These are phyloP conservation scores for Candida coquimbonensis DNA, from an alignment of 805 yeast species.

Conservation along the genomic window DNA sequence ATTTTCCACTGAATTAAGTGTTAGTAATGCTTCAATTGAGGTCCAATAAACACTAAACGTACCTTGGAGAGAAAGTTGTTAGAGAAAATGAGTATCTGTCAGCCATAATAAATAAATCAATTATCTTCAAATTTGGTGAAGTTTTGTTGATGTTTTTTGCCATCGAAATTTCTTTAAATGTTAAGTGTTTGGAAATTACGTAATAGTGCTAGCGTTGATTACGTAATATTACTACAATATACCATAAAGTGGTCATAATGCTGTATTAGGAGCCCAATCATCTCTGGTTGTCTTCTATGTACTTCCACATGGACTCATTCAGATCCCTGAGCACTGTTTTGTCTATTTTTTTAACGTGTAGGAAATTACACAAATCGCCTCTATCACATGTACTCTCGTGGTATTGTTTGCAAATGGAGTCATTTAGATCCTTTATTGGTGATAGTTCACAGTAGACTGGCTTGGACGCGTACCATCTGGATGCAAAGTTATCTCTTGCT, in stretches of 20 bases:
- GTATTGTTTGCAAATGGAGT: slow-evolving; percentile 70
- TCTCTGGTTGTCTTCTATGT: neutral
- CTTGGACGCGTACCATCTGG: slow-evolving; percentile 72
- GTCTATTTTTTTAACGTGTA: slow-evolving; percentile 65
- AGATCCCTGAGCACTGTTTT: slow-evolving; percentile 35
- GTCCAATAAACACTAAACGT: slow-evolving; percentile 5
- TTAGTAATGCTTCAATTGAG: slow-evolving; percentile 7
- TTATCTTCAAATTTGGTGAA: neutral
- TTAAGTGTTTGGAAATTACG: neutral
- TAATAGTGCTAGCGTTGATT: neutral
- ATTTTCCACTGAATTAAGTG: slow-evolving; percentile 63
- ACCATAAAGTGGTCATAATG: too few relatives aligned
- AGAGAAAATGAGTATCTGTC: slow-evolving; percentile 96
- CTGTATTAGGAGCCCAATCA: too few relatives aligned
- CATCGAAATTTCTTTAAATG: slow-evolving; percentile 4
- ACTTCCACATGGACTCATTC: slow-evolving; percentile 32
- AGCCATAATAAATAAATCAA: slow-evolving; percentile 53
- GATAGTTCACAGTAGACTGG: slow-evolving; percentile 78
- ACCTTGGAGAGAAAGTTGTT: slow-evolving; percentile 96
- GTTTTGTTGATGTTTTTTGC: slow-evolving; percentile 7
- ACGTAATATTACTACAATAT: too few relatives aligned
- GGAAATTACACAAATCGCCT: slow-evolving; percentile 80
- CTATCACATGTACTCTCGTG: slow-evolving; percentile 67
- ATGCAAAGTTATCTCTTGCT: slow-evolving; percentile 58
- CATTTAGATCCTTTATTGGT: slow-evolving; percentile 64